These are phyloP conservation scores for Phyllosticta citrichinensis DNA, from an alignment of 2,329 filamentous ascomycete species.

Conservation along the genomic window DNA sequence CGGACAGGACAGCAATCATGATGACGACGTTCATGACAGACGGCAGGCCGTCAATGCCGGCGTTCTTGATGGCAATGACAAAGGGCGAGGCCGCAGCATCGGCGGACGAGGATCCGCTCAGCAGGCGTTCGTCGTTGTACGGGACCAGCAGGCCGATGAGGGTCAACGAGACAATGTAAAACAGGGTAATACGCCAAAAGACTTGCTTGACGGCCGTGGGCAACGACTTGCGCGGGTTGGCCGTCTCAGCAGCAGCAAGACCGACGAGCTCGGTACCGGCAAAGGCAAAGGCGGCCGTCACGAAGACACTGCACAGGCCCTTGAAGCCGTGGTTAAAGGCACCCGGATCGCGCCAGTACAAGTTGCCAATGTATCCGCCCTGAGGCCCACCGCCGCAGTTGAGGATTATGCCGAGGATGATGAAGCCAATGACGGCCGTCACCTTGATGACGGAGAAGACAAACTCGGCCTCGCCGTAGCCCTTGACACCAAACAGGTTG, in stretches of 20 bases:
- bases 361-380: conserved; percentile 67
- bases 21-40: conserved; percentile 95
- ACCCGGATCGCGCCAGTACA: conserved; percentile 70
- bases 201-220: conserved; percentile 90
- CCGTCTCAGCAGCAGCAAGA: conserved; percentile 68
- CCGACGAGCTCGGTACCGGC: conserved; percentile 69
- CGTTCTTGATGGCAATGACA: conserved; percentile 81
- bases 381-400: conserved; percentile 59
- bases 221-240: conserved; percentile 70
- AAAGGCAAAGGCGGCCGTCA: conserved; percentile 67
- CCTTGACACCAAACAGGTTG: conserved; percentile 80
- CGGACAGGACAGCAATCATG: conserved; percentile 78
- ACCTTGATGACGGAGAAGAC: conserved; percentile 81
- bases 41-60: conserved; percentile 69
- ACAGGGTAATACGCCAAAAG: conserved; percentile 82
- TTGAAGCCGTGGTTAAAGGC: conserved; percentile 78
- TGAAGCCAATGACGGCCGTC: conserved; percentile 75
- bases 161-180: conserved; percentile 76
- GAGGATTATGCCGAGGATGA: conserved; percentile 76
- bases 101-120: conserved; percentile 46
- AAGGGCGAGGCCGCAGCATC: conserved; percentile 77
- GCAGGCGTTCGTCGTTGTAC: conserved; percentile 55
- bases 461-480: conserved; percentile 85
- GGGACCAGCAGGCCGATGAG: conserved; percentile 76
- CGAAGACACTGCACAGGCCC: conserved; percentile 68